phyloP scores from a whole-genome alignment of 2,329 filamentous ascomycete species.

The Lasiodiplodia citricola region DNA sequence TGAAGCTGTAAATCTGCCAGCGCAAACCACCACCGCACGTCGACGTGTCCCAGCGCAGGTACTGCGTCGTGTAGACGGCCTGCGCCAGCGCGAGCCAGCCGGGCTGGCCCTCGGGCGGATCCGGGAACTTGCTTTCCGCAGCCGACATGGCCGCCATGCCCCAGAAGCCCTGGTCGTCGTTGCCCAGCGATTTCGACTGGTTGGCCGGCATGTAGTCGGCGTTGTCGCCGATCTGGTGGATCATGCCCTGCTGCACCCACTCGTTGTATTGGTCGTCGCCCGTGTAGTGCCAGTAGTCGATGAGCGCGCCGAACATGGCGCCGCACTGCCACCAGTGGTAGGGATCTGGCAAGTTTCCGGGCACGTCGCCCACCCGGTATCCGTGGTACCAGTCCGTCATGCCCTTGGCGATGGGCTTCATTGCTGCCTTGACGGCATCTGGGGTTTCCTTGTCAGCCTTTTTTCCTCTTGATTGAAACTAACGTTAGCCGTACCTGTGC shows the following conservation, averaged over 20 bases:
- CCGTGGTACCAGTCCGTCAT: constrained; percentile 67
- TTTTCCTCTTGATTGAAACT: too few relatives aligned
- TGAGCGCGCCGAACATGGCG: constrained; percentile 29
- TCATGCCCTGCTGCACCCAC: constrained; percentile 28
- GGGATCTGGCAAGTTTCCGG: constrained; percentile 53
- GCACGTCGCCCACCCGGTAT: constrained; percentile 59
- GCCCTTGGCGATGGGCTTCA: constrained; percentile 51
- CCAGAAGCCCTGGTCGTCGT: constrained; percentile 77
- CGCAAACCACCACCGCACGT: constrained; percentile 45
- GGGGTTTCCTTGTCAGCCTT: neutral
- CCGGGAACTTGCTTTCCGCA: constrained; percentile 75
- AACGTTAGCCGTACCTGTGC: neutral
- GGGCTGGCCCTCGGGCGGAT: constrained; percentile 58
- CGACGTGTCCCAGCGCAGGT: constrained; percentile 41
- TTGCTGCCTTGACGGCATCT: constrained; percentile 68
- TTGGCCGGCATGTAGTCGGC: constrained; percentile 48
- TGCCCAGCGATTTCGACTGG: constrained; percentile 44
- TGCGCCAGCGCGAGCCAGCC: constrained; percentile 36
- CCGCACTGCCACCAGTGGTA: constrained; percentile 36
- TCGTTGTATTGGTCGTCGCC: constrained; percentile 30
- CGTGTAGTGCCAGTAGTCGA: constrained; percentile 32
- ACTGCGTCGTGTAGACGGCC: constrained; percentile 47
- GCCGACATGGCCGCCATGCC: constrained; percentile 79
- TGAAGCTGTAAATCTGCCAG: constrained; percentile 49
- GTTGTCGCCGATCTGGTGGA: constrained; percentile 36